Percentiles rank a stretch among this genome's conserved stretches.
These are phyloP conservation scores for Penicillium paxilli DNA, from an alignment of 495 filamentous ascomycete genomes.

Conservation along the genomic window DNA sequence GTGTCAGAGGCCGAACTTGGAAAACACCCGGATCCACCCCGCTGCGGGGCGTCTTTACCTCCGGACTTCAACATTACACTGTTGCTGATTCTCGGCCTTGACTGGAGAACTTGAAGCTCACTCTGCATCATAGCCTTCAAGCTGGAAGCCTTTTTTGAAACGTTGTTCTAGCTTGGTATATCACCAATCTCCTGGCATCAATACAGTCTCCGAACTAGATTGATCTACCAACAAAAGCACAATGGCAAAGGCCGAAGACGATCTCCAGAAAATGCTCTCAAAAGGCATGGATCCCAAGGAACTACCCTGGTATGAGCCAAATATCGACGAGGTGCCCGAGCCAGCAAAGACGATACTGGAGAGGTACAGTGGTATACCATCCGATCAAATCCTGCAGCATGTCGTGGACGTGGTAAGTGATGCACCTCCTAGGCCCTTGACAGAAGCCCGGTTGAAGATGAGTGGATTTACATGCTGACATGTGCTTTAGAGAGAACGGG, in stretches of 20 bases:
- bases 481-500: slow-evolving; percentile 14
- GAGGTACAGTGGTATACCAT: slow-evolving; percentile 48
- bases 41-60: background rate
- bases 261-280: slow-evolving; percentile 11
- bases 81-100: too few relatives aligned
- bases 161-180: too few relatives aligned
- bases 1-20: too few relatives aligned
- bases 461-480: background rate
- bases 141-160: too few relatives aligned
- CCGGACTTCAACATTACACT: too few relatives aligned
- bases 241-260: slow-evolving; percentile 18
- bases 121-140: too few relatives aligned
- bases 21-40: slow-evolving; percentile 1
- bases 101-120: too few relatives aligned
- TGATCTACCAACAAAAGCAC: background rate
- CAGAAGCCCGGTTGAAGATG: too few relatives aligned
- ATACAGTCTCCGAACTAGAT: background rate
- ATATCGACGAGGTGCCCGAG: slow-evolving; percentile 17
- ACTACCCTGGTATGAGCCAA: slow-evolving; percentile 20
- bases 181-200: too few relatives aligned
- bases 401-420: slow-evolving; percentile 44
- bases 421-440: too few relatives aligned
- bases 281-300: slow-evolving; percentile 6
- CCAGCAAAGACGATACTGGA: slow-evolving; percentile 37
- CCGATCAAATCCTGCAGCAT: slow-evolving; percentile 45